Evolutionary conservation across 805 yeast genomes (phyloP).

Genomic region (Saccharomycopsis fermentans): DNA sequence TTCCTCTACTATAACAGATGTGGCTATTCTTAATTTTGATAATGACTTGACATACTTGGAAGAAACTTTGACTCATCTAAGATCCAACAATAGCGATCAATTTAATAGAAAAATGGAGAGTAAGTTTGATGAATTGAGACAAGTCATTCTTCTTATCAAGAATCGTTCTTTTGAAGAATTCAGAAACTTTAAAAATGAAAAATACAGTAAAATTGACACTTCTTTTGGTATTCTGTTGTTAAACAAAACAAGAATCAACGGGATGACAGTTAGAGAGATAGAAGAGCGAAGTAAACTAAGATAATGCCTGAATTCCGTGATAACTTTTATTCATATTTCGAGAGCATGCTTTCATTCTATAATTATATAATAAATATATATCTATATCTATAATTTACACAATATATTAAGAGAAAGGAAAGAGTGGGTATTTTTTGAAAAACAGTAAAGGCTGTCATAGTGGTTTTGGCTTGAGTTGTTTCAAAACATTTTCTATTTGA

Average conservation of each 20-base stretch:
- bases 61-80: conserved; percentile 27
- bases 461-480: background rate
- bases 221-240: conserved; percentile 13
- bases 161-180: conserved; percentile 27
- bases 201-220: conserved; percentile 13
- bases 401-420: background rate
- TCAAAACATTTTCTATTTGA: conserved; percentile 18
- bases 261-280: conserved; percentile 11
- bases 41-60: conserved; percentile 74
- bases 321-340: too few species aligned
- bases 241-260: conserved; percentile 14
- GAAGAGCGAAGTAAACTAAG: background rate
- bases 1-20: conserved; percentile 43
- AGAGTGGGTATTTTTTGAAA: too few species aligned
- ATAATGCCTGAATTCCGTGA: too few species aligned
- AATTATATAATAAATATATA: too few species aligned
- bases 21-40: conserved; percentile 64
- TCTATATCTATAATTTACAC: background rate
- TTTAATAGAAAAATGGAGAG: conserved; percentile 3
- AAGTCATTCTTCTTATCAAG: conserved; percentile 62
- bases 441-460: background rate
- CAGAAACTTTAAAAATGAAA: conserved; percentile 12
- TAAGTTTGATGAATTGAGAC: conserved; percentile 48
- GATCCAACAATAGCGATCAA: conserved; percentile 13
- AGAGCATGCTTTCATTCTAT: too few species aligned